Evolutionary conservation across 108 stramenopile species (phyloP).

Genomic region (Cyclotella atomus): DNA sequence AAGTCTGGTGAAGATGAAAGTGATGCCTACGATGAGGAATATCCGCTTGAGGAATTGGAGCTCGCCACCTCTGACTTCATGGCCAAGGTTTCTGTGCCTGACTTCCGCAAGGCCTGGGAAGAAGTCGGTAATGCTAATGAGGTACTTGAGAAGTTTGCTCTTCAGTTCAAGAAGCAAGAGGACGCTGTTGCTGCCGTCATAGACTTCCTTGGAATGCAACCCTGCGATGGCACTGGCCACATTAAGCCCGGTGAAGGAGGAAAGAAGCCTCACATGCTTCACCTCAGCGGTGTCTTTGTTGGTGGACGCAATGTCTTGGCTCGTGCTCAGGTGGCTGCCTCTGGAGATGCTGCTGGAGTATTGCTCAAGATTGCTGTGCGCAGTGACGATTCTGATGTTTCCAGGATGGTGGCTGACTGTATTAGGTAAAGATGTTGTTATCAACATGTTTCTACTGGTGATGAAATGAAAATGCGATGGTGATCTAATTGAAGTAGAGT

Average conservation of each 20-base stretch:
- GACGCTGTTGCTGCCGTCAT: constrained; percentile 82
- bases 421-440: constrained; percentile 81
- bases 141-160: constrained; percentile 84
- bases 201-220: constrained; percentile 84
- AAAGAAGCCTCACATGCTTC: constrained; percentile 80
- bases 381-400: constrained; percentile 62
- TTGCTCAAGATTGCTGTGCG: constrained; percentile 86
- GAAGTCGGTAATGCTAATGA: constrained; percentile 67
- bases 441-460: no score
- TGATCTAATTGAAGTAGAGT: no score
- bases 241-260: constrained; percentile 62
- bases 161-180: constrained; percentile 77
- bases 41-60: constrained; percentile 82
- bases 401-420: constrained; percentile 73
- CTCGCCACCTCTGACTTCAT: constrained; percentile 82
- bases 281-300: constrained; percentile 83
- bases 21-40: constrained; percentile 80
- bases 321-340: constrained; percentile 69
- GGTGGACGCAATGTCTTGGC: constrained; percentile 74
- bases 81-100: constrained; percentile 74
- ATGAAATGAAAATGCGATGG: no score
- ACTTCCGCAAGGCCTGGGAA: constrained; percentile 86
- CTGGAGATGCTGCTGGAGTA: constrained; percentile 54
- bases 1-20: constrained; percentile 77
- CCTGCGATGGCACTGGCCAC: constrained; percentile 81